Evolutionary conservation across 192 early-diverging fungal genomes (phyloP), one percentile per base, ranked within the genome.

Genomic region (Chytriomyces hyalinus): DNA sequence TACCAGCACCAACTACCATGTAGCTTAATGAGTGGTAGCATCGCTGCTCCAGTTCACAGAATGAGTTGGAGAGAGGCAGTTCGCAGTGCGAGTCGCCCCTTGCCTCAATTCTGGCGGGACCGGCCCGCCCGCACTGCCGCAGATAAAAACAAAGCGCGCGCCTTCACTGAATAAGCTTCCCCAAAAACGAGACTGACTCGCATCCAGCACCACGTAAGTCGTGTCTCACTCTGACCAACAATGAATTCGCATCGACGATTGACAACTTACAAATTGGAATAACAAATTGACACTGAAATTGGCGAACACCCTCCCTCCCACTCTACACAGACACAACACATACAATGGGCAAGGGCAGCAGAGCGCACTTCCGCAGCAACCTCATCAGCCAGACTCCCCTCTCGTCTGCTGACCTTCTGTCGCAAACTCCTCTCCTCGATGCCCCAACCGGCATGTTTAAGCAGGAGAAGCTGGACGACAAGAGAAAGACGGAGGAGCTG

Each of bases 271-370:
- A 13, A 28, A 28, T 26, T 13, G 13, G 13, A 13, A 11, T 26
- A 65, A 65, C 63, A 65, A 36, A 36, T 36, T 36, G 36, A 36
- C 36, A 2, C 36, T 36, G 36, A 65, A 13, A 65, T 20, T 26
- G 24, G 63, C 20, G 36, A 43, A 65, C 36, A 65, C 13, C 36
- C 4, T 15, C 17, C 63, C 63, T 57, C 13, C 17, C 57, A 60
- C 57, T 60, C 57, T 60, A 17, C 57, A 60, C 15, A 22, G 15
- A 22, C 17, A 17, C 11, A 26, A 43, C 15, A 65, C 63, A 76
- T 15, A 22, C 57, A 45, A 86, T 86, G 85, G 85, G 85, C 36
- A 86, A 86, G 67, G 85, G 85, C 66, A 80, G 79, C 45, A 73
- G 85, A 22, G 85, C 85, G 10, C 82, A 83, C 70, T 82, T 86